Percentiles rank a stretch among this genome's conserved stretches.
Conservation (phyloP, 805 yeast species). For the Candida multigemmis region DNA sequence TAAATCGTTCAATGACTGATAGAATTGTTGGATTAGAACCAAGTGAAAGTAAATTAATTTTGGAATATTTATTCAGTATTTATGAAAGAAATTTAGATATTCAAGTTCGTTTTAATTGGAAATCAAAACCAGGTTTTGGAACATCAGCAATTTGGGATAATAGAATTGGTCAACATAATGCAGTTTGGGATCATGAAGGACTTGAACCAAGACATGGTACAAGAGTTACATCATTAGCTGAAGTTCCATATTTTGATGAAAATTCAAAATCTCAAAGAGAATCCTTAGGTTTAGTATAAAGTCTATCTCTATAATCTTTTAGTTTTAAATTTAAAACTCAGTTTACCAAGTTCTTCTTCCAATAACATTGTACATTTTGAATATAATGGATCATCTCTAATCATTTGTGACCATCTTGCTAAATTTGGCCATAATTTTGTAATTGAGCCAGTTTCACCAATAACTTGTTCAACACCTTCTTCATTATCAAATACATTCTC, state of each 20-base stretch:
- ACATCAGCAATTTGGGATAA: slow-evolving; percentile 56
- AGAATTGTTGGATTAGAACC: slow-evolving; percentile 45
- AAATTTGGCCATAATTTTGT: slow-evolving; percentile 23
- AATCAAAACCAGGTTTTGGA: slow-evolving; percentile 30
- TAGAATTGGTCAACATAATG: slow-evolving; percentile 44
- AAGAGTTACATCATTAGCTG: slow-evolving; percentile 43
- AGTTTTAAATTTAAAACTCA: no score
- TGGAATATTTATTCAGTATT: slow-evolving; percentile 36
- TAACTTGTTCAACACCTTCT: slow-evolving; percentile 21
- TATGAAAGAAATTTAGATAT: slow-evolving; percentile 45
- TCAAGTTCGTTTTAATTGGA: slow-evolving; percentile 48
- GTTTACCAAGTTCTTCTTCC: slow-evolving; percentile 19
- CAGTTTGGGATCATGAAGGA: slow-evolving; percentile 43
- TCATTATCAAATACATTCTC: slow-evolving; percentile 29
- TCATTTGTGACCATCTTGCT: slow-evolving; percentile 26
- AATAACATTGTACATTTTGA: slow-evolving; percentile 18
- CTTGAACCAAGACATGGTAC: slow-evolving; percentile 41
- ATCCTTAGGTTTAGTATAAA: slow-evolving; percentile 31
- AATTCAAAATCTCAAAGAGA: slow-evolving; percentile 45
- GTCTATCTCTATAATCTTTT: no score
- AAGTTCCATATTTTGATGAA: slow-evolving; percentile 42
- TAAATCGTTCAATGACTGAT: slow-evolving; percentile 42
- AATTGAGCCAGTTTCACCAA: slow-evolving; percentile 23
- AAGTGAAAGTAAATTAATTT: slow-evolving; percentile 40
- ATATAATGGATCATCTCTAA: slow-evolving; percentile 23